A percentile compares a stretch with the other conserved stretches of the same genome.
phyloP scores from a whole-genome alignment of 176 grass and related monocot genomes.

The Pontederia crassipes region DNA sequence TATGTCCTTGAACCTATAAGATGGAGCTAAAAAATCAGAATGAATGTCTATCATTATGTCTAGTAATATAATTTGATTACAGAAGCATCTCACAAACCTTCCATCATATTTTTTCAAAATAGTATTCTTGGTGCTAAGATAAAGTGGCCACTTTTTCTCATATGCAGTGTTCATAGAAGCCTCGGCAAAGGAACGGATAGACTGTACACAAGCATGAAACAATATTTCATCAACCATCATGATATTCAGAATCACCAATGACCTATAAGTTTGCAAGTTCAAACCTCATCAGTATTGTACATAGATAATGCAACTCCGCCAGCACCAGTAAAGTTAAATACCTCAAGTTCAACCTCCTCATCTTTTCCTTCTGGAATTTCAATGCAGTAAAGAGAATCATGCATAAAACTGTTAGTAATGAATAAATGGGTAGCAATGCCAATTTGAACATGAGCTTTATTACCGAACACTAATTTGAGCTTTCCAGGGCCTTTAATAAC shows the following conservation, averaged over 20 bases:
- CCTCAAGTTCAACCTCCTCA: slow-evolving; percentile 55
- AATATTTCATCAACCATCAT: slow-evolving; percentile 1
- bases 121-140: slow-evolving; percentile 97
- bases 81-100: slow-evolving; percentile 31
- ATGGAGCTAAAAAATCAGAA: slow-evolving; percentile 8
- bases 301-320: slow-evolving; percentile 70
- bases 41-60: background rate
- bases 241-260: background rate
- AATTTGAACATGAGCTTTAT: background rate
- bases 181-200: slow-evolving; percentile 69
- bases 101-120: slow-evolving; percentile 96
- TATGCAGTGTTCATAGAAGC: slow-evolving; percentile 78
- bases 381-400: slow-evolving; percentile 3
- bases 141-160: slow-evolving; percentile 93
- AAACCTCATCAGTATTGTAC: slow-evolving; percentile 77
- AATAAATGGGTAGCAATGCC: background rate
- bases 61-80: slow-evolving; percentile 2
- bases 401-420: background rate
- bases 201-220: slow-evolving; percentile 34
- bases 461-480: slow-evolving; percentile 76
- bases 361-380: slow-evolving; percentile 43
- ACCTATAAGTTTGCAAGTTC: background rate
- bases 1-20: slow-evolving; percentile 82
- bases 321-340: slow-evolving; percentile 58
- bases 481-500: slow-evolving; percentile 61